phyloP scores from a whole-genome alignment of 495 filamentous ascomycete species.

The Staphylotrichum longicolle region DNA sequence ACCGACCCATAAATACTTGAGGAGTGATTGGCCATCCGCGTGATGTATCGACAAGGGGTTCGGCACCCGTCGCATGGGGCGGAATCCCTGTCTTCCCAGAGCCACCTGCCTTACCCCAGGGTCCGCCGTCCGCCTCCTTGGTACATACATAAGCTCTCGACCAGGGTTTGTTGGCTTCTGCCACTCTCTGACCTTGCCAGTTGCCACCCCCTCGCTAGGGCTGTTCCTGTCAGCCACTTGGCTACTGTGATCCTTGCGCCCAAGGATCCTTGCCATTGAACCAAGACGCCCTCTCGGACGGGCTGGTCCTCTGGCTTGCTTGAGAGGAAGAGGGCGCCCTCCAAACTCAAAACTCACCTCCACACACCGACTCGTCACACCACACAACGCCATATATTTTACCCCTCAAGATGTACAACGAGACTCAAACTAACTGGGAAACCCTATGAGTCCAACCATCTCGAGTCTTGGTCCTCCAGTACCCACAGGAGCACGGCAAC shows the following conservation, averaged over 20 bases:
- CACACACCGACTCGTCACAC: neutral
- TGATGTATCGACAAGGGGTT: too few species aligned
- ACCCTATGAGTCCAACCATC: too few species aligned
- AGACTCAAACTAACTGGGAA: too few species aligned
- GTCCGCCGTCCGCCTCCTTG: too few species aligned
- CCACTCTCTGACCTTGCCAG: slow-evolving; percentile 10
- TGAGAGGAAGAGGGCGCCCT: slow-evolving; percentile 34
- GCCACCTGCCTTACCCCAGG: too few species aligned
- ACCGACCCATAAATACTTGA: too few species aligned
- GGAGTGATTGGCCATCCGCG: too few species aligned
- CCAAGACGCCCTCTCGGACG: slow-evolving; percentile 7
- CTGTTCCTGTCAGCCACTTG: slow-evolving; percentile 13
- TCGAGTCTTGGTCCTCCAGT: too few species aligned
- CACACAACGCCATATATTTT: neutral
- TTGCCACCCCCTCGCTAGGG: slow-evolving; percentile 1
- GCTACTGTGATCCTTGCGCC: slow-evolving; percentile 31
- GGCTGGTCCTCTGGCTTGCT: slow-evolving; percentile 17
- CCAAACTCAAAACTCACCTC: slow-evolving; percentile 17
- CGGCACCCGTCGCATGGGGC: too few species aligned
- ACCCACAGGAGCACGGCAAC: too few species aligned
- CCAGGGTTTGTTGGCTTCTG: slow-evolving; percentile 1
- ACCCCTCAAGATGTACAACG: neutral
- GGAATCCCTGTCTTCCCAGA: too few species aligned
- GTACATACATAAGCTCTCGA: neutral
- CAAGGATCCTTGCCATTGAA: slow-evolving; percentile 28